Base-by-base conservation (phyloP, 495 filamentous ascomycete genomes). In the Tetracladium setigerum region DNA sequence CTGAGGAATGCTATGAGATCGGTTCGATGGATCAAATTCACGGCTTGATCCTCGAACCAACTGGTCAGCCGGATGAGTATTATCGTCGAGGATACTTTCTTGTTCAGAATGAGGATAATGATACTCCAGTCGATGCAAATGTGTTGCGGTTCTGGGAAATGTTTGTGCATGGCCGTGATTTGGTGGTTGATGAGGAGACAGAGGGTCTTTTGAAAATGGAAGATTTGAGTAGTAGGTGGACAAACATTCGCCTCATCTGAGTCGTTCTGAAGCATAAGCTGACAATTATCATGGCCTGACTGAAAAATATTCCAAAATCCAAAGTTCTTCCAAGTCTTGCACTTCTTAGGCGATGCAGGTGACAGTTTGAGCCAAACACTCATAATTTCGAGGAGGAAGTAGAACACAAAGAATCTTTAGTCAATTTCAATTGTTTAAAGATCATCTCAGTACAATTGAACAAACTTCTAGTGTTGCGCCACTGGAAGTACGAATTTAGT, bases 21-120 rank as follows among this genome's bases (percentile, higher is more conserved):
- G 36, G 36, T n/a, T 38, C 36, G 36, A n/a, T 38, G 12, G 36
- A 38, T 38, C 8, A 38, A n/a, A 38, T 38, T 16, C 36, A 38
- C 17, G 36, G 36, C 17, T 16, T 38, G 36, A 38, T 38, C 36
- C 36, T 38, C 6, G 36, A 38, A 38, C 36, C 36, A 38, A 38
- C 36, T n/a, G 36, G 36, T 38, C 11, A n/a, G 17, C 36, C 12
- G 12, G 36, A 38, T 10, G 36, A 38, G 17, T 38, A 38, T 16
- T 38, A 38, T 38, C 36, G 36, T 16, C 36, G 36, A 38, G 36
- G 36, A 16, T 38, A 38, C 17, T 38, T 38, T 16, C 9, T 38
- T 8, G 36, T 38, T 38, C 8, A 10, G 36, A 38, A 38, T 38
- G 36, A 38, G 17, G 36, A 38, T 38, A 38, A 38, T 16, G 36